Conservation (phyloP, 352 stramenopile species). For the Phytophthora aleatoria region DNA sequence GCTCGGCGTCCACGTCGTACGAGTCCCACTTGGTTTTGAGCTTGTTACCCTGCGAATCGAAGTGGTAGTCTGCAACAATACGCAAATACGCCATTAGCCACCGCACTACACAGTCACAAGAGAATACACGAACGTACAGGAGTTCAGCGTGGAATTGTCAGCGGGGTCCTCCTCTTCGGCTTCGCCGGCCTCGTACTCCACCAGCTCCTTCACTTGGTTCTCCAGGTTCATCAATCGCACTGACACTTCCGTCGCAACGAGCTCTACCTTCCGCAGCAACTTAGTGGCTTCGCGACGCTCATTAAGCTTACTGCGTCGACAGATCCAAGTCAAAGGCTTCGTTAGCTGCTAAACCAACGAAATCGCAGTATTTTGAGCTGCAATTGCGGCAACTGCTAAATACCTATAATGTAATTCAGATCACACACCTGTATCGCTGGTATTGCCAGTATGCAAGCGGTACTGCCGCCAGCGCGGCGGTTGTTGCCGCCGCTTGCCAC, state of each 20-base stretch:
- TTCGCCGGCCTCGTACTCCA: conserved; percentile 44
- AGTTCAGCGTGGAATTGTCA: conserved; percentile 60
- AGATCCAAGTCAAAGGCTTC: conserved; percentile 10
- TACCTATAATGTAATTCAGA: background rate
- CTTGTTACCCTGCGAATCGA: conserved; percentile 86
- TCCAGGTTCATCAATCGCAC: conserved; percentile 71
- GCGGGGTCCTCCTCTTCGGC: conserved; percentile 23
- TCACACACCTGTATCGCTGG: conserved; percentile 30
- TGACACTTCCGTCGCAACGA: conserved; percentile 67
- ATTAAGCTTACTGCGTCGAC: conserved; percentile 23
- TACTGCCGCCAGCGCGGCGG: conserved; percentile 31
- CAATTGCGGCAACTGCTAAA: background rate
- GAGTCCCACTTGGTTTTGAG: conserved; percentile 88
- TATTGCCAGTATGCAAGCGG: conserved; percentile 52
- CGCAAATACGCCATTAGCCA: conserved; percentile 4
- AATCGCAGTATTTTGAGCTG: background rate
- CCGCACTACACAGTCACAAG: background rate
- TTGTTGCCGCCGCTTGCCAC: conserved; percentile 30
- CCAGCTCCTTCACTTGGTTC: conserved; percentile 64
- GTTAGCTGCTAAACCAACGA: conserved; percentile 10
- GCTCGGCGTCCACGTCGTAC: conserved; percentile 81
- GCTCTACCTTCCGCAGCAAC: conserved; percentile 73
- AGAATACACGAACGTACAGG: conserved; percentile 44
- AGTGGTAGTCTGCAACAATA: conserved; percentile 73
- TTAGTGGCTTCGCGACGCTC: conserved; percentile 57